These are phyloP conservation scores for Ilyonectria mors-panacis DNA, from an alignment of 2,329 filamentous ascomycete genomes.

Conservation along the genomic window DNA sequence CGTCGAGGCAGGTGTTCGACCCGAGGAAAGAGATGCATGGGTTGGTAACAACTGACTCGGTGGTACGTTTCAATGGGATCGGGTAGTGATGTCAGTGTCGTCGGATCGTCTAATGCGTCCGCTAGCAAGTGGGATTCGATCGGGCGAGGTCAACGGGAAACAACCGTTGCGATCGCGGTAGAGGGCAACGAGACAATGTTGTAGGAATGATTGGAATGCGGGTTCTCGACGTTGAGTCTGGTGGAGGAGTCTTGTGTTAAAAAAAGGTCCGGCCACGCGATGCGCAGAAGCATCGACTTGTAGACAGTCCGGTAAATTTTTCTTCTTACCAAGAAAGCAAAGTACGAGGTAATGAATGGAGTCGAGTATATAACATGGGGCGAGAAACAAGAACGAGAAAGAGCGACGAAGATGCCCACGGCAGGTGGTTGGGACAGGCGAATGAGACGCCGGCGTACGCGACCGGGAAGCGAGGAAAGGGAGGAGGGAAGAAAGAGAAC, in stretches of 20 bases:
- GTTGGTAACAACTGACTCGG: conserved; percentile 7
- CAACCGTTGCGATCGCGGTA: background rate
- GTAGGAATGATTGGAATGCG: conserved; percentile 38
- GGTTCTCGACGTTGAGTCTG: conserved; percentile 33
- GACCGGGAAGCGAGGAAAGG: conserved; percentile 20
- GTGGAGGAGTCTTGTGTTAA: conserved; percentile 33
- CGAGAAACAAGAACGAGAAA: conserved; percentile 10
- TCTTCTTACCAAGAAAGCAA: conserved; percentile 40
- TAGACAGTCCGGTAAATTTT: conserved; percentile 16
- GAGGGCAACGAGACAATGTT: conserved; percentile 22
- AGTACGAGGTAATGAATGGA: conserved; percentile 23
- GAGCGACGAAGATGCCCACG: background rate
- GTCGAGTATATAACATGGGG: conserved; percentile 16
- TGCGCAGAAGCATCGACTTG: conserved; percentile 31
- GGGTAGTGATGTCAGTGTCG: conserved; percentile 13
- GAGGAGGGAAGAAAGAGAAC: conserved; percentile 27
- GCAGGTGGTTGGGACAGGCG: conserved; percentile 15
- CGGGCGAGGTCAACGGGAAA: background rate
- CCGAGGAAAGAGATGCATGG: conserved; percentile 36
- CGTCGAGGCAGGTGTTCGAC: conserved; percentile 30
- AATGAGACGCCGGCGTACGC: background rate
- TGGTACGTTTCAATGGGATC: background rate
- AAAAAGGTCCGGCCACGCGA: conserved; percentile 23
- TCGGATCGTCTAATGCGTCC: conserved; percentile 10
- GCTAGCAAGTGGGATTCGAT: conserved; percentile 9